phyloP scores from a whole-genome alignment of 2,329 filamentous ascomycete genomes.

The Colletotrichum lindemuthianum region DNA sequence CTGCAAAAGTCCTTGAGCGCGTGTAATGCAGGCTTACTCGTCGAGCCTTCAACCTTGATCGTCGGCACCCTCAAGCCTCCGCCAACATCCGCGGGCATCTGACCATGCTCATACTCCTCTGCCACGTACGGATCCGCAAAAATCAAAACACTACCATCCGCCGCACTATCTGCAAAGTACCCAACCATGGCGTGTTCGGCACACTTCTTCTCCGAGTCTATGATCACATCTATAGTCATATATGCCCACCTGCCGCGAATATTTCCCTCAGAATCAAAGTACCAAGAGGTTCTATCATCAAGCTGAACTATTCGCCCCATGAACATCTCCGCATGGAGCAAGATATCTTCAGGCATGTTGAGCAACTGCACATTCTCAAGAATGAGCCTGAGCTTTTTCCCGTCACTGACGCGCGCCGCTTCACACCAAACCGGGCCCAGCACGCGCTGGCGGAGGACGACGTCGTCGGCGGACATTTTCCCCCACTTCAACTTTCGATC shows the following conservation, averaged over 20 bases:
- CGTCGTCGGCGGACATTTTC: conserved; percentile 60
- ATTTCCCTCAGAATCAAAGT: too few species aligned
- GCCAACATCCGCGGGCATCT: conserved; percentile 8
- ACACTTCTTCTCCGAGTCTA: too few species aligned
- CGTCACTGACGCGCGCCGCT: conserved; percentile 35
- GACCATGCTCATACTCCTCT: conserved; percentile 12
- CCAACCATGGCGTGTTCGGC: too few species aligned
- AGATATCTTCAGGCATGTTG: neutral
- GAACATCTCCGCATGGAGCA: neutral
- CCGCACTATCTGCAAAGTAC: too few species aligned
- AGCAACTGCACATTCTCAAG: conserved; percentile 47
- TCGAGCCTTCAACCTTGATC: conserved; percentile 33
- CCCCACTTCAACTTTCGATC: conserved; percentile 72
- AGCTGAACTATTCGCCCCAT: neutral
- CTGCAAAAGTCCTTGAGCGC: conserved; percentile 12
- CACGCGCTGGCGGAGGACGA: conserved; percentile 66
- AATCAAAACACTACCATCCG: too few species aligned
- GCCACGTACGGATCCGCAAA: neutral
- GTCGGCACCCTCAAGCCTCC: conserved; percentile 20
- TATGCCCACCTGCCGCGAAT: too few species aligned
- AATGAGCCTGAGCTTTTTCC: conserved; percentile 50
- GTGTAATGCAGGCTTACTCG: conserved; percentile 14
- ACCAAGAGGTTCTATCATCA: too few species aligned
- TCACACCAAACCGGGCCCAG: conserved; percentile 74
- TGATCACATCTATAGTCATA: too few species aligned